Evolutionary conservation across 2,329 filamentous ascomycete species (phyloP).

Genomic region (Mariannaea sp.): DNA sequence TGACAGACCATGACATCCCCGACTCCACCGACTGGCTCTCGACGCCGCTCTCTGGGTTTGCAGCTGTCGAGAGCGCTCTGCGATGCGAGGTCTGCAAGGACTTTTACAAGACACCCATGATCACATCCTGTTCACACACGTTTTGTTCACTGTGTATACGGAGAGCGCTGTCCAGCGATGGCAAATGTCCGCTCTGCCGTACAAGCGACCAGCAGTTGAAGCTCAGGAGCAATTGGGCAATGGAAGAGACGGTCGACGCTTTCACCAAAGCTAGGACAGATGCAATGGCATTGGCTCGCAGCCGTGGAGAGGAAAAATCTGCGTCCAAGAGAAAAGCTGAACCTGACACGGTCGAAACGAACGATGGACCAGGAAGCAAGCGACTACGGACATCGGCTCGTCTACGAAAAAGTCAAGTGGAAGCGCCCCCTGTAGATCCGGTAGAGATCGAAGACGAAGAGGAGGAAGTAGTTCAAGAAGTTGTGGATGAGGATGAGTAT

Average conservation of each 20-base stretch:
- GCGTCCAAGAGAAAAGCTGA: constrained; percentile 60
- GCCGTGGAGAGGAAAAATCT: constrained; percentile 8
- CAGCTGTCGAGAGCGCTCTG: constrained; percentile 78
- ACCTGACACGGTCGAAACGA: constrained; percentile 38
- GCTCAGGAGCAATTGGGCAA: constrained; percentile 79
- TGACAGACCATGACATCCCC: constrained; percentile 54
- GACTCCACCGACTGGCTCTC: constrained; percentile 86
- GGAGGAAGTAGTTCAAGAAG: constrained; percentile 33
- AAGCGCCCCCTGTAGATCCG: constrained; percentile 37
- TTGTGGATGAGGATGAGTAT: constrained; percentile 40
- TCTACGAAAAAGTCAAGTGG: constrained; percentile 49
- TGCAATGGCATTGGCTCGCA: constrained; percentile 68
- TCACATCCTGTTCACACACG: constrained; percentile 92
- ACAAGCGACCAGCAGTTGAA: constrained; percentile 80
- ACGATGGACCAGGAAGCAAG: constrained; percentile 48
- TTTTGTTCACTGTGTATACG: constrained; percentile 98
- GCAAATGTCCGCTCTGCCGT: constrained; percentile 86
- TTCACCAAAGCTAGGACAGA: constrained; percentile 70
- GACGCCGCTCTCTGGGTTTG: constrained; percentile 69
- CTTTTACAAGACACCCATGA: constrained; percentile 92
- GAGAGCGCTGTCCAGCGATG: constrained; percentile 78
- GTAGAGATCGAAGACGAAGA: constrained; percentile 28
- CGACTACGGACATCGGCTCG: constrained; percentile 58
- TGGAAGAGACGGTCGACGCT: constrained; percentile 82
- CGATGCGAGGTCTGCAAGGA: constrained; percentile 99